A percentile compares a stretch with the other conserved stretches of the same genome.
phyloP scores from a whole-genome alignment of 129 eudicot genomes.

The Pittosporum tobira region DNA sequence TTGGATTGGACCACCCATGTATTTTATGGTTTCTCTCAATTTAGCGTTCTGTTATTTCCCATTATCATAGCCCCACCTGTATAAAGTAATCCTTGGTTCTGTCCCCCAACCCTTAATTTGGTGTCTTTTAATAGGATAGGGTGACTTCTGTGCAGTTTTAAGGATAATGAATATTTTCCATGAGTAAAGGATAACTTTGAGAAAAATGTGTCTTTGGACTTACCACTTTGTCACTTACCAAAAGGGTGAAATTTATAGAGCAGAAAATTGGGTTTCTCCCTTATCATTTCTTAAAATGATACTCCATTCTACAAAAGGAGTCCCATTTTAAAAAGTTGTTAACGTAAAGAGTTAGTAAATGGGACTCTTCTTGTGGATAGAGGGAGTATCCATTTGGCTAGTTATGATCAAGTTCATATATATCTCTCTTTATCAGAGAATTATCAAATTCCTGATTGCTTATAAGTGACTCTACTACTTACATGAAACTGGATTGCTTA shows the following conservation, averaged over 20 bases:
- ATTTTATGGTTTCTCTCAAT: too few species aligned
- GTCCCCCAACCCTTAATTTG: slow-evolving; percentile 9
- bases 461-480: too few species aligned
- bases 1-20: slow-evolving; percentile 19
- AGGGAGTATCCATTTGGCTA: too few species aligned
- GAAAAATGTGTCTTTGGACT: too few species aligned
- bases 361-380: too few species aligned
- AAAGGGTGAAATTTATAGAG: not conserved
- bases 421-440: too few species aligned
- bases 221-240: not conserved
- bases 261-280: not conserved
- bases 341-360: not conserved
- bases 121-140: not conserved
- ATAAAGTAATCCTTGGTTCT: slow-evolving; percentile 11
- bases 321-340: not conserved
- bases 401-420: too few species aligned
- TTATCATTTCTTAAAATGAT: not conserved
- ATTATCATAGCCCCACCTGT: slow-evolving; percentile 35
- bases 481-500: too few species aligned
- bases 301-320: not conserved
- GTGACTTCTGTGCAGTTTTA: not conserved
- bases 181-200: not conserved
- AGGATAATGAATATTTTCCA: not conserved
- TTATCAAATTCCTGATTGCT: not conserved
- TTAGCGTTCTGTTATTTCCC: too few species aligned